Base-by-base conservation (phyloP, 108 stramenopile species). In the Cyclotella choctawhatcheeana region DNA sequence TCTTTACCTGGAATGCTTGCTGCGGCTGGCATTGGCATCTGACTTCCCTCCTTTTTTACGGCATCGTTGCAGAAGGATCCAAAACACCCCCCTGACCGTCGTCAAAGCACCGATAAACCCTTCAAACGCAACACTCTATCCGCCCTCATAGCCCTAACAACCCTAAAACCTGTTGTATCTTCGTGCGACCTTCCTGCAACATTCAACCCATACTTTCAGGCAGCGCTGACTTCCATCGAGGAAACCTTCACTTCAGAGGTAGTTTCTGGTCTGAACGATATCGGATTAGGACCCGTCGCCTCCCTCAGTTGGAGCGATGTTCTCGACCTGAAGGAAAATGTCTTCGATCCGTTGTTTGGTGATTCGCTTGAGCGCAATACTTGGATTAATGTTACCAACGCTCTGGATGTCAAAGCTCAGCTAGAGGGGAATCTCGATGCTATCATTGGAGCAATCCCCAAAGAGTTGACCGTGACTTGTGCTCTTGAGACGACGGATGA, bases 261-360 rank as follows among this genome's bases (percentile, higher is more conserved):
- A 27, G 64, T 50, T 48, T 2, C 21, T 34, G 50, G 30, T 2
- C 54, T 70, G 34, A 14, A 59, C 33, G 59, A 70, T n/a, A 70
- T 70, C 33, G 56, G 69, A 20, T 3, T 70, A 14, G 58, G 44
- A 25, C 69, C 59, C n/a, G 17, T 70, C 31, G 69, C 34, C 56
- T 48, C 59, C 30, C 69, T 61, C 0, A 17, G 20, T 5, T 32
- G 58, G 18, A 31, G 26, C 24, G 44, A 59, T 47, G 40, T 70
- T 59, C 53, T 35, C 54, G 59, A 70, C 56, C 31, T 70, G 33
- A 70, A 58, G 34, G 8, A 20, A 18, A 27, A 17, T 0, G 17
- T 70, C 47, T 58, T 70, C 59, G 69, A 70, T n/a, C 21, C n/a
- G 20, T 58, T 70, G 5, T 60, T 58, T 21, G 56, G 69, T 2